Evolutionary conservation across 2,329 filamentous ascomycete species (phyloP).

Genomic region (Aspergillus niger): DNA sequence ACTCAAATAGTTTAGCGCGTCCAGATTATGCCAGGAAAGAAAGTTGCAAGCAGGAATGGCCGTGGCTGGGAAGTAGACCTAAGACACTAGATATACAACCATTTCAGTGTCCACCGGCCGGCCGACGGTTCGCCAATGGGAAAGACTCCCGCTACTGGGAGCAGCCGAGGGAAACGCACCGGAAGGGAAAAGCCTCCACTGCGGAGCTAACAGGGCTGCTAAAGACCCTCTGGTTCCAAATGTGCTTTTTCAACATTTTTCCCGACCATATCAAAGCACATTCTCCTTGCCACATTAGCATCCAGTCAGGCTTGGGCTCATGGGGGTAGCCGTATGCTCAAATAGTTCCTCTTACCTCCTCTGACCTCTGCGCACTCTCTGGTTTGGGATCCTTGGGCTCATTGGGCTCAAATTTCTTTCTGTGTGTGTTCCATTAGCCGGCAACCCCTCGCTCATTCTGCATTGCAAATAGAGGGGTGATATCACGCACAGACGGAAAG

Average conservation of each 20-base stretch:
- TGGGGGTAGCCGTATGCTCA: neutral
- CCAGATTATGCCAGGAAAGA: neutral
- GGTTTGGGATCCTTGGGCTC: neutral
- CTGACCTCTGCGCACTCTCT: neutral
- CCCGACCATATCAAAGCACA: neutral
- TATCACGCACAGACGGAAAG: neutral
- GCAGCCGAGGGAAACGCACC: neutral
- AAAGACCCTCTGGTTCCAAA: neutral
- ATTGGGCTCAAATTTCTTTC: neutral
- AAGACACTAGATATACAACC: neutral
- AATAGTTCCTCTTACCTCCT: neutral
- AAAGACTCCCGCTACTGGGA: neutral
- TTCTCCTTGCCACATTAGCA: neutral
- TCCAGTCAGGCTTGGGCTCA: neutral
- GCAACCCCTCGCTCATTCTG: neutral
- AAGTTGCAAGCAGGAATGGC: neutral
- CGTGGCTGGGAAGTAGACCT: neutral
- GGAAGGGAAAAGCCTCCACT: constrained; percentile 2
- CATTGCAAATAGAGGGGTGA: neutral
- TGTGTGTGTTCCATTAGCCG: neutral
- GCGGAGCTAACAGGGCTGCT: constrained; percentile 1
- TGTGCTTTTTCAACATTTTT: neutral
- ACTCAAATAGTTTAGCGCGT: constrained; percentile 18
- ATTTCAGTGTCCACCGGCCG: neutral
- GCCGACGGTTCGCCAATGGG: neutral